Conservation (phyloP, 2,329 filamentous ascomycete genomes). For the Furcasterigmium sp. region DNA sequence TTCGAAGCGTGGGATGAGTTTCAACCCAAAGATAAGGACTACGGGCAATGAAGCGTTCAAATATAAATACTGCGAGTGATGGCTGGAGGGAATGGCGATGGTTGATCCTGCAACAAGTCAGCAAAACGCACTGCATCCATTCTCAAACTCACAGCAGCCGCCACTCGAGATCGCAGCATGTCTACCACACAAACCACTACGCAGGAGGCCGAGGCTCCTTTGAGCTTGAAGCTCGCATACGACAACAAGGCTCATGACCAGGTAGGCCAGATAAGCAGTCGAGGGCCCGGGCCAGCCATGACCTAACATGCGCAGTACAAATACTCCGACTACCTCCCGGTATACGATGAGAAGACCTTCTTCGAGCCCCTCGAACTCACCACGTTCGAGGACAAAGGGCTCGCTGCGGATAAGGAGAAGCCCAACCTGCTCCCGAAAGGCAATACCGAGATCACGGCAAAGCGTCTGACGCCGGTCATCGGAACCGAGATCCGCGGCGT, state of each 20-base stretch:
- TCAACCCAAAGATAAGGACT: not conserved
- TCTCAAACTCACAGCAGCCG: too few species aligned
- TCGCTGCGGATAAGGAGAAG: constrained; percentile 23
- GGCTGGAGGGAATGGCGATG: too few species aligned
- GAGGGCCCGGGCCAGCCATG: not conserved
- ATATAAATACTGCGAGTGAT: too few species aligned
- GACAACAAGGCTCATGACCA: constrained; percentile 5
- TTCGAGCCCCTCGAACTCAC: constrained; percentile 23
- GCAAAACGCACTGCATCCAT: too few species aligned
- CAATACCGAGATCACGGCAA: constrained; percentile 13
- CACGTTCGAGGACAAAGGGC: constrained; percentile 22
- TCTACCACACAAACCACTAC: constrained; percentile 84
- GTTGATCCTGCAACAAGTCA: too few species aligned
- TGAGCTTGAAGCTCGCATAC: constrained; percentile 6
- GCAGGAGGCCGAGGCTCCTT: constrained; percentile 19
- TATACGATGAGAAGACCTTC: constrained; percentile 23
- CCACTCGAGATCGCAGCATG: constrained; percentile 48
- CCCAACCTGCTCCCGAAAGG: constrained; percentile 17
- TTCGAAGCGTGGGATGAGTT: not conserved
- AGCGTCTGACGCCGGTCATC: constrained; percentile 18
- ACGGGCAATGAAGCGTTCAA: not conserved
- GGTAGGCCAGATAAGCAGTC: not conserved
- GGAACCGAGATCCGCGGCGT: constrained; percentile 35
- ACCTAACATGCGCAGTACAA: constrained; percentile 18
- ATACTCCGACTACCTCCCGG: constrained; percentile 24